phyloP scores from a whole-genome alignment of 352 stramenopile genomes.

The Globisporangium apiculatum region DNA sequence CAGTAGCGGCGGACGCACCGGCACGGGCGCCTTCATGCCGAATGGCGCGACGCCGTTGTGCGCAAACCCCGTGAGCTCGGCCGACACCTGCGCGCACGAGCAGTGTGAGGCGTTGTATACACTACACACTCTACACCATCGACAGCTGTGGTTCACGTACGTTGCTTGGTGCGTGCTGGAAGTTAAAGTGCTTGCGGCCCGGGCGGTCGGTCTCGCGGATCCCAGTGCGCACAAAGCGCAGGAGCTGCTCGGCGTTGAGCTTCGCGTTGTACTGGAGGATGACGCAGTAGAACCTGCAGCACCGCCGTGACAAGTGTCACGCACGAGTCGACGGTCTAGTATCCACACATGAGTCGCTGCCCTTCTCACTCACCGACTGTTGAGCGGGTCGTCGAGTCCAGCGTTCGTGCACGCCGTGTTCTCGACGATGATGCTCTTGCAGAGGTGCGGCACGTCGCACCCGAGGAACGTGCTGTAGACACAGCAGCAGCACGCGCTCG shows the following conservation, averaged over 20 bases:
- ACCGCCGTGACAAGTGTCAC: not conserved
- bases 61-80: slow-evolving; percentile 74
- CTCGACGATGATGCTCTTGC: slow-evolving; percentile 88
- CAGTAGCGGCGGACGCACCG: slow-evolving; percentile 22
- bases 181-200: slow-evolving; percentile 81
- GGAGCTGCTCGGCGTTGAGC: slow-evolving; percentile 75
- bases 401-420: slow-evolving; percentile 71
- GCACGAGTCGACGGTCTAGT: too few relatives aligned
- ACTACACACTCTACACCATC: too few relatives aligned
- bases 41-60: slow-evolving; percentile 84
- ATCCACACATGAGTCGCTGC: too few relatives aligned
- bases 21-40: slow-evolving; percentile 64
- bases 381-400: slow-evolving; percentile 45
- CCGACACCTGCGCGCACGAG: slow-evolving; percentile 28
- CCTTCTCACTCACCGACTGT: slow-evolving; percentile 32
- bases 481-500: slow-evolving; percentile 1
- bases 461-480: slow-evolving; percentile 44
- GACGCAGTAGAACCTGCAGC: slow-evolving; percentile 71
- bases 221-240: slow-evolving; percentile 64
- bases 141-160: slow-evolving; percentile 11
- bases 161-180: slow-evolving; percentile 70
- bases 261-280: slow-evolving; percentile 85
- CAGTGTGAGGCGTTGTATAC: too few relatives aligned
- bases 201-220: slow-evolving; percentile 48
- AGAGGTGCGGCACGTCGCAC: slow-evolving; percentile 63